These are phyloP conservation scores for Pyrenochaeta sp. DNA, from an alignment of 2,329 filamentous ascomycete genomes.

Conservation along the genomic window DNA sequence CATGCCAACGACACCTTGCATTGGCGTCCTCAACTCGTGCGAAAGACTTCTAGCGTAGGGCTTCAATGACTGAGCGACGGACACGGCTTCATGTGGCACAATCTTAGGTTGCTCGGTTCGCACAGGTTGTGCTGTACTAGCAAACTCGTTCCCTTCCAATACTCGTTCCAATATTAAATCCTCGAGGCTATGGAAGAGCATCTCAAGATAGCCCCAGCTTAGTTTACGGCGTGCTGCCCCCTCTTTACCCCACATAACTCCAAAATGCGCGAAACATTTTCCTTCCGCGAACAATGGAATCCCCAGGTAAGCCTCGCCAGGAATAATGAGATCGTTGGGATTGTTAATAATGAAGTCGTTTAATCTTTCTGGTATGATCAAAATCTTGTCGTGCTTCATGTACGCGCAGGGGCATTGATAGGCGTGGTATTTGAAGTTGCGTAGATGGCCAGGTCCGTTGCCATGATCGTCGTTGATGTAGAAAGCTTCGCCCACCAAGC, in stretches of 20 bases:
- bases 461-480: slow-evolving; percentile 70
- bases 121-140: slow-evolving; percentile 34
- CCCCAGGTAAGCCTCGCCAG: slow-evolving; percentile 72
- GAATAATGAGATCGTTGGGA: slow-evolving; percentile 67
- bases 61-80: slow-evolving; percentile 70
- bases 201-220: slow-evolving; percentile 73
- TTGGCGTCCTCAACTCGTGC: slow-evolving; percentile 75
- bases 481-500: slow-evolving; percentile 70
- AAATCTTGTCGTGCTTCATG: slow-evolving; percentile 77
- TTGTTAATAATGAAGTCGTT: slow-evolving; percentile 67
- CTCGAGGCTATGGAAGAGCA: slow-evolving; percentile 73
- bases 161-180: slow-evolving; percentile 70
- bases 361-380: slow-evolving; percentile 70
- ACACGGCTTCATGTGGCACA: slow-evolving; percentile 64
- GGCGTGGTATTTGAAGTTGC: slow-evolving; percentile 70
- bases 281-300: slow-evolving; percentile 71
- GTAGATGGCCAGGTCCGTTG: slow-evolving; percentile 58
- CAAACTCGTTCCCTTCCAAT: slow-evolving; percentile 60
- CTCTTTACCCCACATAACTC: slow-evolving; percentile 74
- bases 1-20: slow-evolving; percentile 81
- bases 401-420: slow-evolving; percentile 72
- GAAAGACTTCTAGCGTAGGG: slow-evolving; percentile 77
- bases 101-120: slow-evolving; percentile 50
- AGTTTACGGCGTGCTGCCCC: slow-evolving; percentile 65
- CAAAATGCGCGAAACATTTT: slow-evolving; percentile 74